Percentiles rank a stretch among this genome's conserved stretches.
phyloP scores from a whole-genome alignment of 306 rosid species.

The Delonix regia region DNA sequence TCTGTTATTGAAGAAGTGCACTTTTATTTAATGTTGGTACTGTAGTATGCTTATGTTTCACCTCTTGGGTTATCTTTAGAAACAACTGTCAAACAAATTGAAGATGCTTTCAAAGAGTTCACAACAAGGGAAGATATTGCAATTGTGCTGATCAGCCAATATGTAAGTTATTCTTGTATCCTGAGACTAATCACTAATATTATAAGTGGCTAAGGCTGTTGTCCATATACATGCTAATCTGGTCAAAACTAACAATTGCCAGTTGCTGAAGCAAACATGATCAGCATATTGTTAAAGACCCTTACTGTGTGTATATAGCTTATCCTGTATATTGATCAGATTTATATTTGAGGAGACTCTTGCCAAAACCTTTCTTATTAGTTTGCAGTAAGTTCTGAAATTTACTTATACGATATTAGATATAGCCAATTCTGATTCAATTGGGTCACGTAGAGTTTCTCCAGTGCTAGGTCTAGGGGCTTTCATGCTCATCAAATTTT shows the following conservation, averaged over 20 bases:
- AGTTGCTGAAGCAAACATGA: constrained; percentile 11
- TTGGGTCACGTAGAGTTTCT: neutral
- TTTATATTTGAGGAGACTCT: neutral
- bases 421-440: neutral
- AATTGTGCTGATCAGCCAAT: constrained; percentile 89
- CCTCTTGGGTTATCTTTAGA: constrained; percentile 47
- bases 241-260: constrained; percentile 25
- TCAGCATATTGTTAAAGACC: neutral
- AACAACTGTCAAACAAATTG: constrained; percentile 89
- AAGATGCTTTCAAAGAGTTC: constrained; percentile 96
- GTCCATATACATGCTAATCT: neutral
- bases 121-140: constrained; percentile 84
- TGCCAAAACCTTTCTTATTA: neutral
- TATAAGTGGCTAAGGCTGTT: constrained; percentile 4
- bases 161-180: constrained; percentile 59
- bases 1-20: neutral
- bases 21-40: constrained; percentile 31
- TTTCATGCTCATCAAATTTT: neutral
- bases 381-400: no score
- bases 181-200: neutral
- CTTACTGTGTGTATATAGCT: neutral
- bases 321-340: constrained; percentile 2
- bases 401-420: neutral
- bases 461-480: neutral
- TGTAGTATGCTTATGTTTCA: constrained; percentile 15